phyloP scores from a whole-genome alignment of 805 yeast genomes.

The Schwanniomyces pseudopolymorphus region DNA sequence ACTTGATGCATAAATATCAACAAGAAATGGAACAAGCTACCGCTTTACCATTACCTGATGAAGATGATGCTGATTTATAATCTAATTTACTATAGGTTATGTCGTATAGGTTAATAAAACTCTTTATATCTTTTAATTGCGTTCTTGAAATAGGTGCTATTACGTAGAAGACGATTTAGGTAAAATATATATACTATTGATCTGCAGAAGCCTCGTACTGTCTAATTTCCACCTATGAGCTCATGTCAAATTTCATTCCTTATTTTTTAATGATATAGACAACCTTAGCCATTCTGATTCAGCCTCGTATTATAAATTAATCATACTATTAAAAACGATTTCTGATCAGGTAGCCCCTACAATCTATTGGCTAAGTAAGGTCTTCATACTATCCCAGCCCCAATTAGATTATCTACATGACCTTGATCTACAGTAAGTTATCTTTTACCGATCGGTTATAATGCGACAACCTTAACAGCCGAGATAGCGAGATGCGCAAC shows the following conservation, averaged over 20 bases:
- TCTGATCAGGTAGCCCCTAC: background rate
- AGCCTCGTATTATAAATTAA: background rate
- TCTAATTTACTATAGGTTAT: slow-evolving; percentile 3
- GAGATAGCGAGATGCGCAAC: background rate
- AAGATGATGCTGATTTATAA: slow-evolving; percentile 99
- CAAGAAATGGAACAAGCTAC: slow-evolving; percentile 99
- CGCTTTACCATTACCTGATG: slow-evolving; percentile 99
- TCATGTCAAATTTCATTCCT: no score
- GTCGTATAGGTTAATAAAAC: slow-evolving; percentile 7
- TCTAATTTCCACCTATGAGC: background rate
- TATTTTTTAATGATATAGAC: background rate
- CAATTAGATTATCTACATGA: background rate
- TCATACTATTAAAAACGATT: no score
- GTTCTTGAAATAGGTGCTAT: no score
- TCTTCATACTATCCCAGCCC: background rate
- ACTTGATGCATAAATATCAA: slow-evolving; percentile 96
- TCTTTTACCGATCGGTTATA: background rate
- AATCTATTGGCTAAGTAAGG: background rate
- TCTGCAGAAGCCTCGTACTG: no score
- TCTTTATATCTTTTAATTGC: slow-evolving; percentile 8
- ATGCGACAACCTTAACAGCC: background rate
- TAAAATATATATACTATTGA: no score
- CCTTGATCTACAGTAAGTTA: background rate
- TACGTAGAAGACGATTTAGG: no score
- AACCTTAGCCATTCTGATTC: background rate